A percentile compares a stretch with the other conserved stretches of the same genome.
phyloP scores from a whole-genome alignment of 2,329 filamentous ascomycete species.

The Boeremia lycopersici region DNA sequence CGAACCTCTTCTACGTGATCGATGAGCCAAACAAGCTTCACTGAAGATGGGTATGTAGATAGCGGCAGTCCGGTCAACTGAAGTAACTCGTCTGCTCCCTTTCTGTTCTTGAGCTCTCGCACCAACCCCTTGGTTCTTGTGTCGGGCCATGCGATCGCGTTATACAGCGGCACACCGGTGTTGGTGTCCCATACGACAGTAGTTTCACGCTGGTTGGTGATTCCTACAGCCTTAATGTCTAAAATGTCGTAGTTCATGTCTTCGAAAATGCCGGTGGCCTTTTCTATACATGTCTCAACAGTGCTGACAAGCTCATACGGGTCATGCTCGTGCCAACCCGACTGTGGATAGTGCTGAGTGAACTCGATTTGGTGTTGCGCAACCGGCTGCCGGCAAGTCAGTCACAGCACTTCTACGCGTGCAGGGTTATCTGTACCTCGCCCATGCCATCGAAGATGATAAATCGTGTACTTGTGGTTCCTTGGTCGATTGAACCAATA shows the following conservation, averaged over 20 bases:
- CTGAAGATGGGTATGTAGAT: conserved; percentile 85
- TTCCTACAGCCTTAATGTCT: conserved; percentile 78
- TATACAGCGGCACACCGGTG: conserved; percentile 80
- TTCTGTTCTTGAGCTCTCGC: conserved; percentile 72
- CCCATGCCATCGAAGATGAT: conserved; percentile 85
- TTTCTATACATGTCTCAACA: conserved; percentile 79
- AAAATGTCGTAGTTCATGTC: conserved; percentile 69
- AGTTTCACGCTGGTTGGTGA: conserved; percentile 91
- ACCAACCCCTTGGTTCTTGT: conserved; percentile 79
- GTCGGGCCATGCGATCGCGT: conserved; percentile 87
- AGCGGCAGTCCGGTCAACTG: conserved; percentile 80
- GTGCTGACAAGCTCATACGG: conserved; percentile 76
- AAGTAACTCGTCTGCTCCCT: conserved; percentile 71
- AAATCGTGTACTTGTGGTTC: conserved; percentile 87
- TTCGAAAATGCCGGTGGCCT: conserved; percentile 73
- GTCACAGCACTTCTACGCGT: background rate
- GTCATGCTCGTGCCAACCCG: conserved; percentile 92
- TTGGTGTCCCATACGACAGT: conserved; percentile 82
- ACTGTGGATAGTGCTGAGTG: conserved; percentile 79
- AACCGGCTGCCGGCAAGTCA: conserved; percentile 60
- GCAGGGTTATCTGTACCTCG: conserved; percentile 32
- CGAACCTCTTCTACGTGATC: conserved; percentile 72
- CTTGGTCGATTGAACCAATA: conserved; percentile 88
- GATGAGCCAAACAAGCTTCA: conserved; percentile 84
- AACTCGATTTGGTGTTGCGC: conserved; percentile 88